Conservation (phyloP, 495 filamentous ascomycete genomes). For the Talaromyces liani region DNA sequence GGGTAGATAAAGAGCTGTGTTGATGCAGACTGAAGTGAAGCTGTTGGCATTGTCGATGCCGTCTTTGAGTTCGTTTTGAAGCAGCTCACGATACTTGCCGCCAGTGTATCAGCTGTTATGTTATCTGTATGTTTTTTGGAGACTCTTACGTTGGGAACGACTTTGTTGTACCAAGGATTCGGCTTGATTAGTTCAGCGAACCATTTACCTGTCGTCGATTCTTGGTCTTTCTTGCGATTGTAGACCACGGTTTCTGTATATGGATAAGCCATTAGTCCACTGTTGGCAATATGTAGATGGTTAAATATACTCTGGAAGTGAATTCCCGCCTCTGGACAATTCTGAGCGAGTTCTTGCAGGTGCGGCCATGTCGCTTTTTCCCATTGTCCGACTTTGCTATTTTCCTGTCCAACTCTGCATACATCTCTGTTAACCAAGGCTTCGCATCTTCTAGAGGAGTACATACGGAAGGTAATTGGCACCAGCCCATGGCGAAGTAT, state of each 20-base stretch:
- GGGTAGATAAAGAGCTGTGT: conserved; percentile 78
- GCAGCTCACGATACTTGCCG: conserved; percentile 53
- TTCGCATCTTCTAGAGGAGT: background rate
- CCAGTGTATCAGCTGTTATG: background rate
- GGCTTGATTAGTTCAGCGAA: conserved; percentile 55
- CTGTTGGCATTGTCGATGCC: conserved; percentile 59
- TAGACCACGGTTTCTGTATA: conserved; percentile 50
- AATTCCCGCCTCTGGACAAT: conserved; percentile 80
- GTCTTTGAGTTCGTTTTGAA: conserved; percentile 44
- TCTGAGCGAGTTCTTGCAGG: conserved; percentile 54
- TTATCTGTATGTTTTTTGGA: background rate
- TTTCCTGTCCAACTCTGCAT: conserved; percentile 45
- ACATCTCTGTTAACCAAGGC: background rate
- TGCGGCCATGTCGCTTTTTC: conserved; percentile 63
- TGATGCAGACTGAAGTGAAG: conserved; percentile 86
- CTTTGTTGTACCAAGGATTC: conserved; percentile 76
- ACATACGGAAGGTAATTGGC: conserved; percentile 83
- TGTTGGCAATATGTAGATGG: too few species aligned
- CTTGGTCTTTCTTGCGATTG: conserved; percentile 54
- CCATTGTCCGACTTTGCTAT: conserved; percentile 48
- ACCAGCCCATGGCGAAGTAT: conserved; percentile 91
- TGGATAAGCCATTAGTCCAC: background rate
- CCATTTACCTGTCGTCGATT: conserved; percentile 40
- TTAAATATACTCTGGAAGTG: conserved; percentile 63
- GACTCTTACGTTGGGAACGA: conserved; percentile 59